These are phyloP conservation scores for Pythium aphanidermatum DNA, from an alignment of 352 stramenopile genomes.

Conservation along the genomic window DNA sequence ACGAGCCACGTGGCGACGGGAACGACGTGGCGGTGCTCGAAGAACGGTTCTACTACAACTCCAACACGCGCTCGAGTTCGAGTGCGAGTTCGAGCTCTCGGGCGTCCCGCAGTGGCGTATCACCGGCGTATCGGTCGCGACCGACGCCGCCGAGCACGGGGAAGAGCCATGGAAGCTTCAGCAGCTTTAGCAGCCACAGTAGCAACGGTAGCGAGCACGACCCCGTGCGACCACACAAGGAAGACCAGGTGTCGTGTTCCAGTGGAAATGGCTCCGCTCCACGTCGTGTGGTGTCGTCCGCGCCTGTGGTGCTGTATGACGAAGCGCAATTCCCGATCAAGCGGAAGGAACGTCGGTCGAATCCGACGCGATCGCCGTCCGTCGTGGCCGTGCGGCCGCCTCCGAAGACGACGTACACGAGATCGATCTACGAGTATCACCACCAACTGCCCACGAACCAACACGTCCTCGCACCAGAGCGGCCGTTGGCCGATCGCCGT, in stretches of 20 bases:
- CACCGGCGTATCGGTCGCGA: neutral
- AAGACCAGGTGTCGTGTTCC: neutral
- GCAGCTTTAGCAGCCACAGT: constrained; percentile 5
- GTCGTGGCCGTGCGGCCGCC: neutral
- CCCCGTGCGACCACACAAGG: constrained; percentile 4
- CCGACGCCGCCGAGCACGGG: neutral
- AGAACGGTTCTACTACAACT: constrained; percentile 19
- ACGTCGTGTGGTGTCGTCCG: no score
- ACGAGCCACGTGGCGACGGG: constrained; percentile 2
- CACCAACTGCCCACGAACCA: constrained; percentile 1
- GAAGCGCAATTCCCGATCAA: constrained; percentile 12
- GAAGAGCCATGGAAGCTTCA: neutral
- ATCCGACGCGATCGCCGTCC: constrained; percentile 1
- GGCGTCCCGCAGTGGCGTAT: neutral
- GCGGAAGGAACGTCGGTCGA: constrained; percentile 7
- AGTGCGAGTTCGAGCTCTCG: neutral
- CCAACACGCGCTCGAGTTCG: constrained; percentile 18
- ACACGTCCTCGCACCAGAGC: neutral
- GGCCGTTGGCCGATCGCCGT: neutral
- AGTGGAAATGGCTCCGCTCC: neutral
- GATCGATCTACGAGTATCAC: constrained; percentile 9
- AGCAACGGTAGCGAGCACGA: no score
- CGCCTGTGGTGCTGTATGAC: neutral
- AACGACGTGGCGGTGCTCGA: no score
- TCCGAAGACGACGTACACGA: neutral